These are phyloP conservation scores for Cryptosporidium viatorum DNA, from an alignment of 169 alveolate species.

Conservation along the genomic window DNA sequence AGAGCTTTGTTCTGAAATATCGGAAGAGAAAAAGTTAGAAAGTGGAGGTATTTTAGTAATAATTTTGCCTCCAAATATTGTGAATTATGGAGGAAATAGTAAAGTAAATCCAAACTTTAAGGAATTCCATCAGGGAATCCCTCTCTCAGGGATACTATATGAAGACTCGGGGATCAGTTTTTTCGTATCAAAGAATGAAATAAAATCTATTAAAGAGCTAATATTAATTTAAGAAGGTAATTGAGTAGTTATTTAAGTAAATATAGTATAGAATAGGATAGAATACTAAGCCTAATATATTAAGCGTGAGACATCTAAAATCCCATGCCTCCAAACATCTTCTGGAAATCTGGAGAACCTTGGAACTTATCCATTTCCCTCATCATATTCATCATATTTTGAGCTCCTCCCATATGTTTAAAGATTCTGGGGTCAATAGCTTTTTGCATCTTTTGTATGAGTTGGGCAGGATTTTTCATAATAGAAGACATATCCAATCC, in stretches of 20 bases:
- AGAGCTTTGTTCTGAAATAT: neutral
- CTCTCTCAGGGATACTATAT: constrained; percentile 29
- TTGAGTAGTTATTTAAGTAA: neutral
- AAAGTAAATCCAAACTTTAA: constrained; percentile 34
- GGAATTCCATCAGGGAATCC: constrained; percentile 22
- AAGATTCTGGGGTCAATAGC: constrained; percentile 96
- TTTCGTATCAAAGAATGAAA: constrained; percentile 25
- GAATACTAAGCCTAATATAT: neutral
- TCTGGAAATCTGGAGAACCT: constrained; percentile 64
- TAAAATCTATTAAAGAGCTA: constrained; percentile 27
- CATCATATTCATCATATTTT: constrained; percentile 93
- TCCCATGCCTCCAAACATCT: constrained; percentile 72
- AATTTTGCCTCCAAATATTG: constrained; percentile 15
- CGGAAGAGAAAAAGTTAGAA: neutral
- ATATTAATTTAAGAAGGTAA: constrained; percentile 4
- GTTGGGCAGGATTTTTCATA: constrained; percentile 94
- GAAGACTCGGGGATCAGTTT: constrained; percentile 31
- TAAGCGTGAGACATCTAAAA: neutral
- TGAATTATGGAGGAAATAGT: constrained; percentile 4
- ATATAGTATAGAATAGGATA: neutral
- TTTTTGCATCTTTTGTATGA: constrained; percentile 92
- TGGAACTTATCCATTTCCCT: constrained; percentile 86
- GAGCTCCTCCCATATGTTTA: constrained; percentile 96
- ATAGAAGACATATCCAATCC: constrained; percentile 88
- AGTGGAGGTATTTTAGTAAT: constrained; percentile 46